A percentile compares a stretch with the other conserved stretches of the same genome.
These are phyloP conservation scores for Tolypocladium endophyticum DNA, from an alignment of 2,329 filamentous ascomycete genomes.

Conservation along the genomic window DNA sequence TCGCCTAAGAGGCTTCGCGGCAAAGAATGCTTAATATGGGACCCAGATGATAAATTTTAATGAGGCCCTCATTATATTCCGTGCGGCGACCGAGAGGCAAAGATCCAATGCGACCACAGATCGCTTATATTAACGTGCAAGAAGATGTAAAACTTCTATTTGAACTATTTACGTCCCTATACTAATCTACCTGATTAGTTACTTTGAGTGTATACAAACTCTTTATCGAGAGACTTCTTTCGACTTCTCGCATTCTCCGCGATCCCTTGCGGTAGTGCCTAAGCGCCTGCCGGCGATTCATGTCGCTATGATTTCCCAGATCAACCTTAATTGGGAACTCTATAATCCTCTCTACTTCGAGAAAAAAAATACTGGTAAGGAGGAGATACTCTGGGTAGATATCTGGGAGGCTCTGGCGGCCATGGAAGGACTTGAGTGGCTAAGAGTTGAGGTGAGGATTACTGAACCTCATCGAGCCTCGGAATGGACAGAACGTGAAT, in stretches of 20 bases:
- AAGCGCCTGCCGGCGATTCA: conserved; percentile 1
- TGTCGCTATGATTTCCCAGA: background rate
- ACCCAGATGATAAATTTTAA: background rate
- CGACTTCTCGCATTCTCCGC: conserved; percentile 5
- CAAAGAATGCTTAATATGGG: conserved; percentile 4
- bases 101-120: conserved; percentile 3
- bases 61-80: background rate
- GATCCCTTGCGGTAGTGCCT: background rate
- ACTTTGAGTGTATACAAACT: conserved; percentile 7
- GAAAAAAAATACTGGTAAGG: background rate
- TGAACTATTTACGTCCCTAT: background rate
- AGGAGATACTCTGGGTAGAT: conserved; percentile 3
- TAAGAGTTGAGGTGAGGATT: conserved; percentile 5
- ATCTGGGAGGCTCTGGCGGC: conserved; percentile 6
- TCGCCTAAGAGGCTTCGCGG: conserved; percentile 2
- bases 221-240: conserved; percentile 7
- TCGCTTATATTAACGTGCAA: conserved; percentile 6
- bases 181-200: conserved; percentile 4
- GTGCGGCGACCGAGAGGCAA: background rate
- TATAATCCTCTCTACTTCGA: background rate
- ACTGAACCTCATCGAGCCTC: background rate
- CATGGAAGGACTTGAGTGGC: conserved; percentile 8
- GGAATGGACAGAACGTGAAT: conserved; percentile 4
- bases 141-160: conserved; percentile 5
- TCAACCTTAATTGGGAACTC: background rate